phyloP scores from a whole-genome alignment of 345 rosid genomes.

The Gossypium ekmanianum region DNA sequence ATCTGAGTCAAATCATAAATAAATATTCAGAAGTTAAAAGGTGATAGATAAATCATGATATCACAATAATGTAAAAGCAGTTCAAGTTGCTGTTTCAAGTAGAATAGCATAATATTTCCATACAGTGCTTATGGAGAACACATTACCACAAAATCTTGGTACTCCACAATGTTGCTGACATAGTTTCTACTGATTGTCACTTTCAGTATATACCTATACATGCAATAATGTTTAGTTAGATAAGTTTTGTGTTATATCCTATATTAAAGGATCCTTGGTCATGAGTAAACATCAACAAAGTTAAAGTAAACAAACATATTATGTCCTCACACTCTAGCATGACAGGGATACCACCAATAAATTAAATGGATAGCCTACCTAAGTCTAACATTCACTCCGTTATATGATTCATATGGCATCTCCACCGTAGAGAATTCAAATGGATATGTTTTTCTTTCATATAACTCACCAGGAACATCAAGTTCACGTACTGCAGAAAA shows the following conservation, averaged over 20 bases:
- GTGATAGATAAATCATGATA: neutral
- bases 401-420: conserved; percentile 57
- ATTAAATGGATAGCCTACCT: conserved; percentile 28
- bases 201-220: conserved; percentile 46
- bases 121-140: neutral
- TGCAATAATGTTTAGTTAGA: neutral
- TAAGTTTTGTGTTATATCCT: neutral
- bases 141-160: conserved; percentile 45
- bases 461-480: conserved; percentile 24
- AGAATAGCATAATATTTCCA: conserved; percentile 1
- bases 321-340: conserved; percentile 7
- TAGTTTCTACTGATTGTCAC: conserved; percentile 45
- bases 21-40: neutral
- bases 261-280: neutral
- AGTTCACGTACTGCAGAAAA: conserved; percentile 22
- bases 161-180: conserved; percentile 43
- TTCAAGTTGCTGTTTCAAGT: neutral
- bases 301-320: neutral
- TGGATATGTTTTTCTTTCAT: conserved; percentile 35
- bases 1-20: conserved; percentile 1
- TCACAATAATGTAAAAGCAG: neutral
- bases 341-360: neutral
- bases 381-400: conserved; percentile 54
- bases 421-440: conserved; percentile 59
- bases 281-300: neutral